Percentiles rank a stretch among this genome's conserved stretches.
These are phyloP conservation scores for Pseudoperonospora humuli DNA, from an alignment of 352 stramenopile species.

Conservation along the genomic window DNA sequence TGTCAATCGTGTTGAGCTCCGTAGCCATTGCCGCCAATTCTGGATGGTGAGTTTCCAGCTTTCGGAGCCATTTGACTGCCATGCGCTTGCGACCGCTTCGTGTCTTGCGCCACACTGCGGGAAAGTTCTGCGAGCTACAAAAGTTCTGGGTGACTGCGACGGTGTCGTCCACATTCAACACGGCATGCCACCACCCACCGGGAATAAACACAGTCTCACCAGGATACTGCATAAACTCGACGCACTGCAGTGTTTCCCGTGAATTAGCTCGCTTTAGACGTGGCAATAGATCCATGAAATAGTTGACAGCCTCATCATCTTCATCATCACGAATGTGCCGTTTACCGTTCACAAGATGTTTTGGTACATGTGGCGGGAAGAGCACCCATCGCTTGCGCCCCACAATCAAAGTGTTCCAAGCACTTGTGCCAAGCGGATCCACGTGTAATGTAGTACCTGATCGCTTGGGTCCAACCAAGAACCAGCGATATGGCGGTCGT, in stretches of 20 bases:
- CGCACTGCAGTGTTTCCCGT: constrained; percentile 48
- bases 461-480: constrained; percentile 89
- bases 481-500: constrained; percentile 93
- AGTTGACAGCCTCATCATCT: constrained; percentile 90
- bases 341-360: constrained; percentile 69
- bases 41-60: constrained; percentile 73
- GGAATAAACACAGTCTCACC: constrained; percentile 91
- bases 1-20: constrained; percentile 82
- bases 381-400: constrained; percentile 96
- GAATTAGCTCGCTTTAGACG: constrained; percentile 74
- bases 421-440: constrained; percentile 93
- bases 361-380: constrained; percentile 87
- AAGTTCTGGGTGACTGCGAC: constrained; percentile 94
- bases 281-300: constrained; percentile 89
- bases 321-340: constrained; percentile 80
- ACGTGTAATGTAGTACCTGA: constrained; percentile 93
- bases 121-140: constrained; percentile 87
- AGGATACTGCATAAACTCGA: constrained; percentile 86
- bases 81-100: constrained; percentile 90
- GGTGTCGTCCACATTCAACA: constrained; percentile 89
- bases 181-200: constrained; percentile 90
- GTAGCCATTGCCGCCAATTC: constrained; percentile 74
- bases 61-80: constrained; percentile 90
- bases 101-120: constrained; percentile 81
- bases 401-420: constrained; percentile 94